phyloP scores from a whole-genome alignment of 2,329 filamentous ascomycete species.

The Ophiostoma australiae region DNA sequence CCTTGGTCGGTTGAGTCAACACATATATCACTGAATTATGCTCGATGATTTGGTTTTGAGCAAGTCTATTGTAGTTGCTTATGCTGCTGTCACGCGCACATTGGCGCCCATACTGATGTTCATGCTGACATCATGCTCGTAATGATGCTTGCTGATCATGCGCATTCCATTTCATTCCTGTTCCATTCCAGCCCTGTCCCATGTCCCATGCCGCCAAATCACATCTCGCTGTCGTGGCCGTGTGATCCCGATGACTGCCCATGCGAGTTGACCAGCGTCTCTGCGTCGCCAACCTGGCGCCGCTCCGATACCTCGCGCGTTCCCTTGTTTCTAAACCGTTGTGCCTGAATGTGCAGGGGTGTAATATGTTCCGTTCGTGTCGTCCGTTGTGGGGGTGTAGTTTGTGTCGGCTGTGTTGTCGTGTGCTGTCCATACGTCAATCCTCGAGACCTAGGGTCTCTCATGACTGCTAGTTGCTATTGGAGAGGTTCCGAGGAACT shows the following conservation, averaged over 20 bases:
- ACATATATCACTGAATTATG: neutral
- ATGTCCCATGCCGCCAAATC: constrained; percentile 21
- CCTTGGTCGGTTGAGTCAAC: too few species aligned
- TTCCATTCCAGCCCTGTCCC: neutral
- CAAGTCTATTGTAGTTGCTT: neutral
- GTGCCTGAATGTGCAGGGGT: constrained; percentile 53
- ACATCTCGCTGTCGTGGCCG: constrained; percentile 37
- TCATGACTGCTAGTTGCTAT: constrained; percentile 90
- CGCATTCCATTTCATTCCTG: neutral
- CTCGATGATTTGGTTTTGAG: neutral
- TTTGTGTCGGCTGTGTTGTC: constrained; percentile 5
- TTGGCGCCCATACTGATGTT: neutral
- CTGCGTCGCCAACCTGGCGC: constrained; percentile 84
- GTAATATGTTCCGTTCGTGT: constrained; percentile 24
- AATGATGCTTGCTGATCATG: neutral
- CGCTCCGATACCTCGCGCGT: constrained; percentile 72
- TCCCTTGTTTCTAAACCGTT: constrained; percentile 55
- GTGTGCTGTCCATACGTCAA: constrained; percentile 44
- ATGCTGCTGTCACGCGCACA: neutral
- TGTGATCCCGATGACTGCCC: constrained; percentile 30
- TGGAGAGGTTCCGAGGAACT: constrained; percentile 94
- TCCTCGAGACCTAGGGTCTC: constrained; percentile 64
- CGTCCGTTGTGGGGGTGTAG: neutral
- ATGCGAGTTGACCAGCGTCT: constrained; percentile 63
- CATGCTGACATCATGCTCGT: neutral